Base-by-base conservation (phyloP, 2,329 filamentous ascomycete genomes). In the Blastomyces gilchristii region DNA sequence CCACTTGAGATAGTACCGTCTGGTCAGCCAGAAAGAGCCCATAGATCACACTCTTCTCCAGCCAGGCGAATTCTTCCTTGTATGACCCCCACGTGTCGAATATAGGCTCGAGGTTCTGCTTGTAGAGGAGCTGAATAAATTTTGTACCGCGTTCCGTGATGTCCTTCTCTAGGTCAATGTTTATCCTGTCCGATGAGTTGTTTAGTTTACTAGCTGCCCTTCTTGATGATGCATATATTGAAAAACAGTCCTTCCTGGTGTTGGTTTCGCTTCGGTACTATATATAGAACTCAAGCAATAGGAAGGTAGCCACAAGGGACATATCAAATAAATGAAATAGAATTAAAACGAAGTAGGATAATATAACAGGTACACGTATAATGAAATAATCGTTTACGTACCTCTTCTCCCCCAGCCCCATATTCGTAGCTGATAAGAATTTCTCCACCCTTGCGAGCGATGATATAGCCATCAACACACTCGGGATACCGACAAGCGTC, bases 21-120 rank as follows among this genome's bases (percentile, higher is more conserved):
- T 77, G 73, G 67, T 80, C 78, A 16, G 75, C 75, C 57, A 80
- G 70, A 60, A 83, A 80, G 70, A 83, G 68, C 14, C 78, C 78
- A 77, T 96, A 96, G 1, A 84, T 85, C 16, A 88, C 83, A 22
- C 88, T 88, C 60, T 90, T 80, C 74, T 91, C 89, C 76, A 95
- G 83, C 70, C 85, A 86, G 11, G 83, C 80, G 72, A 96, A 91
- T 41, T 77, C 73, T 25, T 60, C 54, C 5, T 66, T 67, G 64
- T 72, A 68, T 6, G 68, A 67, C 43, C 72, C 72, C 70, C 72
- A 74, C 6, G 67, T 67, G 28, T 62, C 45, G 62, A 73, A 72
- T 58, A 74, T 74, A 2, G 67, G 69, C n/a, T 68, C 67, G 2
- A 73, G 65, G 16, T 71, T 70, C 31, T 69, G 60, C 3, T 67